Base-by-base conservation (phyloP, 176 grass and related monocot species). In the Oryza australiensis region DNA sequence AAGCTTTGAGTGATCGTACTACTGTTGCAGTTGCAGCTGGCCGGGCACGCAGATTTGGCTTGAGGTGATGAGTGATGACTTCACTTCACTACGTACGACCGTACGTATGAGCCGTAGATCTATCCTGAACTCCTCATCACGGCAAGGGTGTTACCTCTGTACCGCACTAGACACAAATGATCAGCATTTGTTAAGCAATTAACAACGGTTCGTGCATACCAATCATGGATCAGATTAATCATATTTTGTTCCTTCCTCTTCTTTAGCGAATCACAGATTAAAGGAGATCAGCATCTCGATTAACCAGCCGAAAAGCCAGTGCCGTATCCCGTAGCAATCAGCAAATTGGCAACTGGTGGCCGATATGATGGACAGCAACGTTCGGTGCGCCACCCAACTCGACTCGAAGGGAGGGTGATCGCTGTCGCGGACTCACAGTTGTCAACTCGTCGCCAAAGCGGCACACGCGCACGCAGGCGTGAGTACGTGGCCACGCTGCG, bases 361-460 rank as follows among this genome's bases (percentile, higher is more conserved):
- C 51, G 51, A 55, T 20, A 37, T 18, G 5, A 53, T 55, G 20
- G 51, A n/a, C 51, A n/a, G 6, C 51, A 55, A 55, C 51, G 7
- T 0, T 0, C 51, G 20, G 1, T 14, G 51, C 51, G n/a, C 51
- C 51, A 46, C 43, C 11, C 12, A 22, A 18, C 51, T 55, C 51
- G 51, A 22, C n/a, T n/a, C n/a, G n/a, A n/a, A n/a, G n/a, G n/a
- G n/a, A 15, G 0, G 51, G 4, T 51, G 12, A 60, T 60, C 7
- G 55, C 55, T 60, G 79, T 16, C 5, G 15, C 10, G 3, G 38
- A 40, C 38, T 40, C 38, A 40, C 38, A 40, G 12, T 9, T 40
- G 79, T 72, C 79, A 72, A 81, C 53, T 23, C 18, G 7, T 23
- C 38, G 24, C 79, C 67, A 3, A 81, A 81, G 26, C 42, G 79